phyloP scores from a whole-genome alignment of 495 filamentous ascomycete genomes.

The Staphylotrichum tortipilum region DNA sequence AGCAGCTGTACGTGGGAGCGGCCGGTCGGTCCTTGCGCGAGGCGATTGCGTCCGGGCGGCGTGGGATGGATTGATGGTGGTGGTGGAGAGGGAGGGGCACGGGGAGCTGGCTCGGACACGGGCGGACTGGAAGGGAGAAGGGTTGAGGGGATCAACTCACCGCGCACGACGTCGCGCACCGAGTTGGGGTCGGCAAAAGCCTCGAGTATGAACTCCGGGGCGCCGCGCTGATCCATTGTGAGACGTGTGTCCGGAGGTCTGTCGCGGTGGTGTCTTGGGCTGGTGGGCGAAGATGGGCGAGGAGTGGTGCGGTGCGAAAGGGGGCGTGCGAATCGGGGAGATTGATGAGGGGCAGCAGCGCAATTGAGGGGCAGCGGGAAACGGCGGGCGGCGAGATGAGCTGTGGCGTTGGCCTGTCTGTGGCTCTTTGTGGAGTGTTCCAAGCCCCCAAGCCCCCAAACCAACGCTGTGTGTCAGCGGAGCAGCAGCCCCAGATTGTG shows the following conservation, averaged over 20 bases:
- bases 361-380: constrained; percentile 6
- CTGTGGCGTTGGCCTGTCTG: constrained; percentile 13
- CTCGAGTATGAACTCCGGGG: constrained; percentile 77
- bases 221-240: constrained; percentile 47
- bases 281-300: too few species aligned
- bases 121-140: too few species aligned
- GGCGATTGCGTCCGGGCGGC: too few species aligned
- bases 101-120: too few species aligned
- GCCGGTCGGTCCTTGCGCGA: too few species aligned
- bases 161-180: constrained; percentile 87
- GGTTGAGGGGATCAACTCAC: too few species aligned
- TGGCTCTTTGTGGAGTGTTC: too few species aligned
- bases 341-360: neutral
- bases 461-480: too few species aligned
- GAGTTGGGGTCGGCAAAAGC: constrained; percentile 72
- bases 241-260: neutral
- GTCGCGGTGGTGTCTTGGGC: neutral
- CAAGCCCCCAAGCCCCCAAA: too few species aligned
- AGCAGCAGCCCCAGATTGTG: constrained; percentile 3
- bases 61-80: constrained; percentile 4
- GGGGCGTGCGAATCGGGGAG: neutral
- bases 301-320: neutral
- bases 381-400: constrained; percentile 5
- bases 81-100: constrained; percentile 3
- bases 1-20: too few species aligned